Conservation (phyloP, 2,329 filamentous ascomycete species). For the Fusarium hostae region DNA sequence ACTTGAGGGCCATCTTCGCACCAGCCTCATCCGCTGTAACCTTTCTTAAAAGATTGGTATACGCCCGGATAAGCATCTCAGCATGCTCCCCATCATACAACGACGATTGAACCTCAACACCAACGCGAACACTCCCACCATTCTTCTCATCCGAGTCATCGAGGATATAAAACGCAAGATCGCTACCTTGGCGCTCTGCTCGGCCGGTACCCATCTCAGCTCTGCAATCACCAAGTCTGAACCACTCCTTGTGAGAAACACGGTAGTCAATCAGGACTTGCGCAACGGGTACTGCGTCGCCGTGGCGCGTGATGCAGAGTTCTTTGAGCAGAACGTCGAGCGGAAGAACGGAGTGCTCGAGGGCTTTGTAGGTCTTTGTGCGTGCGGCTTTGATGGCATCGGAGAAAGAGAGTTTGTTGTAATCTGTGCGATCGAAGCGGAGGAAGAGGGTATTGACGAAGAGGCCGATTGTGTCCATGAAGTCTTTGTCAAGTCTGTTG, state of each 20-base stretch:
- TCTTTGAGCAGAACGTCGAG: conserved; percentile 1
- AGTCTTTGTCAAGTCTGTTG: background rate
- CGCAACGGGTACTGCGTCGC: background rate
- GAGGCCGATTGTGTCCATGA: background rate
- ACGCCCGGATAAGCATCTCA: background rate
- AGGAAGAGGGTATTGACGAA: conserved; percentile 15
- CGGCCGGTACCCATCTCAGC: conserved; percentile 4
- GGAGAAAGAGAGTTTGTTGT: background rate
- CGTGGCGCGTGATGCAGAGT: background rate
- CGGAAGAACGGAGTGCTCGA: background rate
- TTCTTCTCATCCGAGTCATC: background rate
- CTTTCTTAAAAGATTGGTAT: background rate
- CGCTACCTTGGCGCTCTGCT: background rate
- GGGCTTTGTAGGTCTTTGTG: conserved; percentile 1
- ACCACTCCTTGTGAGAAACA: conserved; percentile 5
- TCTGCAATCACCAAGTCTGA: background rate
- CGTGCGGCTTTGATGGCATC: background rate
- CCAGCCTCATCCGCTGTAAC: background rate
- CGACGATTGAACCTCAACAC: background rate
- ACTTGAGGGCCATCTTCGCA: background rate
- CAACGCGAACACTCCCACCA: background rate
- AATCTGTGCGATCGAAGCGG: background rate
- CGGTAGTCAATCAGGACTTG: conserved; percentile 11
- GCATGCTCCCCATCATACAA: background rate
- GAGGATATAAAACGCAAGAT: background rate